Base-by-base conservation (phyloP, 176 grass and related monocot genomes). In the Oryza meyeriana region DNA sequence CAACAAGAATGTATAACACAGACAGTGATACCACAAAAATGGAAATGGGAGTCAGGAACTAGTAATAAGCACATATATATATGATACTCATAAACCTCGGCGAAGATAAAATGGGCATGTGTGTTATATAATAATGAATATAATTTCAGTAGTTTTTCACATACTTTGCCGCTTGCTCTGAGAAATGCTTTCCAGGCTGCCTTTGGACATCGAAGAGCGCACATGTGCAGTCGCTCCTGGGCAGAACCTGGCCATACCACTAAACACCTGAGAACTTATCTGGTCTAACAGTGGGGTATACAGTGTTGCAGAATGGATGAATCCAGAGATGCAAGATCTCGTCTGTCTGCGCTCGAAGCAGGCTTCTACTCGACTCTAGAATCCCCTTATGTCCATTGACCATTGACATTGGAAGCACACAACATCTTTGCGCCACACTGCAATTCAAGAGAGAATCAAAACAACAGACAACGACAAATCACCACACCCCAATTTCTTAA, bases 161-260 rank as follows among this genome's bases (percentile, higher is more conserved):
- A 72, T 94, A 94, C 92, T 94, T 94, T 32, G 85, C 91, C 48
- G 92, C 89, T 88, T 94, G 92, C 72, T 94, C 92, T 12, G 83
- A 80, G 71, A 94, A 94, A 76, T 78, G 77, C 62, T 94, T 94
- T 74, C 92, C 92, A 64, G 92, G 80, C 35, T 94, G 92, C 79
- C 80, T 86, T 75, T 94, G 92, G n/a, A n/a, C n/a, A n/a, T 31
- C 91, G 79, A 72, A 94, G 91, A 2, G 92, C n/a, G n/a, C n/a
- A n/a, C n/a, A n/a, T 94, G 81, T 94, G 92, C 59, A 94, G 69
- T 89, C 30, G 89, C 92, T 69, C 92, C 92, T 73, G 92, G 92
- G 61, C 92, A 94, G 79, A 94, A 94, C 76, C 91, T n/a, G n/a
- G n/a, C 92, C 89, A 94, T 94, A 12, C n/a, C n/a, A 94, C 92